Evolutionary conservation across 1,139 yeast species (phyloP), one percentile per base, ranked within the genome.

Genomic region (Kazachstania sp.): DNA sequence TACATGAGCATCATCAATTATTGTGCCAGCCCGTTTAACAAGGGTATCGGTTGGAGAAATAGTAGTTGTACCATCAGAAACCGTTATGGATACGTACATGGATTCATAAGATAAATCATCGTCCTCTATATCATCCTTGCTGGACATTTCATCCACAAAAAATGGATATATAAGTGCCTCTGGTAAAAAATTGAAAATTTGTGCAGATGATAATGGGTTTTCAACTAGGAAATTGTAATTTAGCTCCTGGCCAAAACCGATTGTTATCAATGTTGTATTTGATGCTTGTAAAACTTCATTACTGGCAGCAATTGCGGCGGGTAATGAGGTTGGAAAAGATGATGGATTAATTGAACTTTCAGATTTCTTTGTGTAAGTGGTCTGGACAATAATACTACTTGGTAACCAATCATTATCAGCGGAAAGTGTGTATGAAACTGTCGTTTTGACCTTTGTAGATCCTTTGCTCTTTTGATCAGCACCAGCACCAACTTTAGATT

Each of bases 181-280:
- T 34, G 92, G 90, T 58, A 84, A 72, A 63, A 76, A 82, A 59
- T 81, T 78, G 68, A 84, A 82, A 36, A 84, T 80, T 65, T 84
- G 92, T 3, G 90, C 90, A 32, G 87, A 78, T 8, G 87, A 73
- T 51, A 81, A 69, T 1, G 87, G 73, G 59, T 80, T 78, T 46
- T 71, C 67, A 39, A 81, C 87, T 50, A 83, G 83, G 62, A 83
- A 84, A 41, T 84, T 82, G 64, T 82, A 84, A 62, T 82, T 83
- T 67, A 83, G 74, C 13, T 78, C 76, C 43, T 76, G 64, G 56
- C 79, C 78, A 70, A 84, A 83, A n/a, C 92, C 92, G 63, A 84
- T 68, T 13, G 83, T 78, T 45, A 84, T 75, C 47, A 81, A 61
- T 38, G 74, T 70, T 61, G 75, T 81, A 55, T 76, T 61, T 49